Evolutionary conservation across 768 basidiomycete species (phyloP).

Genomic region (Harrya chromipes): DNA sequence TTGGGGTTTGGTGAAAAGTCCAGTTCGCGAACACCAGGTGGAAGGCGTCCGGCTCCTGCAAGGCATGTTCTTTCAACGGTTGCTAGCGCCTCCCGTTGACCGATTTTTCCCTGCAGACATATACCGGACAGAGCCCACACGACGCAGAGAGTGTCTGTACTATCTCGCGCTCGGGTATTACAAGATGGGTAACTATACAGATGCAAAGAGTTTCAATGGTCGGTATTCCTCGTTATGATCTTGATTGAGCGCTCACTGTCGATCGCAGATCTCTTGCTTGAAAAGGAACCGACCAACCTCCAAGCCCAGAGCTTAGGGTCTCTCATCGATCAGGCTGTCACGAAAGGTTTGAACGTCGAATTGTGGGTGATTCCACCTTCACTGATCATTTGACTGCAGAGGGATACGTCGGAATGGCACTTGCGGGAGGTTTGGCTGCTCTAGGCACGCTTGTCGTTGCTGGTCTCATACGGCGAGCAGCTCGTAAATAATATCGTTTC

Average conservation of each 20-base stretch:
- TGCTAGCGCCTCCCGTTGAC: slow-evolving; percentile 1
- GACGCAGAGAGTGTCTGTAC: slow-evolving; percentile 93
- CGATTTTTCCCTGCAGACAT: slow-evolving; percentile 56
- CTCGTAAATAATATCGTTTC: slow-evolving; percentile 37
- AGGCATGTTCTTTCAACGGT: slow-evolving; percentile 45
- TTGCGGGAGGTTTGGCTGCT: slow-evolving; percentile 88
- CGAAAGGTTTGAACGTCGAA: slow-evolving; percentile 55
- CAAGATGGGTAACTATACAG: slow-evolving; percentile 93
- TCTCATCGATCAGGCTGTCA: slow-evolving; percentile 85
- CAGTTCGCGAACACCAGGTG: slow-evolving; percentile 77
- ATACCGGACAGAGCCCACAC: slow-evolving; percentile 80
- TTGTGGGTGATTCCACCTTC: not conserved
- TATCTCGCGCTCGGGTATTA: slow-evolving; percentile 96
- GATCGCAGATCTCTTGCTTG: slow-evolving; percentile 69
- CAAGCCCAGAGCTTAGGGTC: slow-evolving; percentile 83
- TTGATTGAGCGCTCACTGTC: slow-evolving; percentile 1
- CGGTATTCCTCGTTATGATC: slow-evolving; percentile 23
- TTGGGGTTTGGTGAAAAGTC: slow-evolving; percentile 96
- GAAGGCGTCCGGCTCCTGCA: slow-evolving; percentile 90
- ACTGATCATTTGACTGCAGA: slow-evolving; percentile 45
- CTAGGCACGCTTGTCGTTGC: slow-evolving; percentile 73
- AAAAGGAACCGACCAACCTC: slow-evolving; percentile 90
- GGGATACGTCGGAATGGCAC: slow-evolving; percentile 98
- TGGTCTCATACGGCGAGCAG: slow-evolving; percentile 81
- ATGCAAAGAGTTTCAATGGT: slow-evolving; percentile 94